Evolutionary conservation across 441 rosid genomes (phyloP), one percentile per base, ranked within the genome.

Genomic region (Brassica hybrid): DNA sequence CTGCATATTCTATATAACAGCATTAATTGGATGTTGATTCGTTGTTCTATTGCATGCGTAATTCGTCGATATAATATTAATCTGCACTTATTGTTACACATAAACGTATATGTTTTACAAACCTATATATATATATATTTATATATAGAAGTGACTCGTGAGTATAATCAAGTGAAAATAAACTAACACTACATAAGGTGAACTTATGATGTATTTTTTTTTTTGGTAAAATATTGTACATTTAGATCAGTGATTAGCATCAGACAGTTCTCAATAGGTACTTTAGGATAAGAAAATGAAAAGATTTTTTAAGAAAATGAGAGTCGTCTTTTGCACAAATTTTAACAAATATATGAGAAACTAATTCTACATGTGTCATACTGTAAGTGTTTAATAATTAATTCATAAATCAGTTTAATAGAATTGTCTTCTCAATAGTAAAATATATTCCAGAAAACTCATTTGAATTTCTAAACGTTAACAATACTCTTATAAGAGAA

Each of bases 201-300:
- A 50, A 25, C 8, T 48, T 10, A 62, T 43, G 50, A 43, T 76
- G 58, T 38, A 54, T 41, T 65, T 30, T 23, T 23, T 23, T 23
- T 23, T 23, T 23, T 23, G 25, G 25, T 23, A 23, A 23, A 23
- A 18, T 74, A 54, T 16, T 38, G 56, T 52, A 68, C 18, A 62
- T 43, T 60, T 73, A 17, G 30, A 73, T 79, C 70, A 67, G 77
- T 41, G 64, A 60, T 78, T 65, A 32, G 5, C 64, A 43, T 43
- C 50, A 43, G 50, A 43, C 50, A 43, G 50, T 43, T 43, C 50
- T 43, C 50, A 12, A 43, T 12, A 43, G 6, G 14, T 43, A 43
- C 50, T 43, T 12, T 43, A 43, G 50, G 50, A 43, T 43, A 43
- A 43, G 45, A 38, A 43, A 43, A 43, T 43, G 50, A 43, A 43